These are phyloP conservation scores for Angomonas ambiguus DNA, from an alignment of 208 protist species.

Conservation along the genomic window DNA sequence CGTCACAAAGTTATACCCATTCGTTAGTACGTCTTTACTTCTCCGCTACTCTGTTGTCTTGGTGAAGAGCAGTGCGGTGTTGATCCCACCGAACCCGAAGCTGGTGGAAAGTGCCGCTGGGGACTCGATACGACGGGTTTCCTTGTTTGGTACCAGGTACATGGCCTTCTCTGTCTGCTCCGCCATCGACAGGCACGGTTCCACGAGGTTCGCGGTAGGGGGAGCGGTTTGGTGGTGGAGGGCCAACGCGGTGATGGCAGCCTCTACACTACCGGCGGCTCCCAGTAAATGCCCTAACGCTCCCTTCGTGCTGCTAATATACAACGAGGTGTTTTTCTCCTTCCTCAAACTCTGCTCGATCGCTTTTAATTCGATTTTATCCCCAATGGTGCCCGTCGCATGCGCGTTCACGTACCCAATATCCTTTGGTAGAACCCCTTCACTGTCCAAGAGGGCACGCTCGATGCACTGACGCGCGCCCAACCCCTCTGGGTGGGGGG, in stretches of 20 bases:
- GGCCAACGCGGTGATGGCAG: conserved; percentile 81
- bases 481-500: conserved; percentile 83
- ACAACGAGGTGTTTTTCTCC: conserved; percentile 21
- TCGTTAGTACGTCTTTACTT: neutral
- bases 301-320: conserved; percentile 90
- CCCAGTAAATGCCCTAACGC: conserved; percentile 96
- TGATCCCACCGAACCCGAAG: conserved; percentile 97
- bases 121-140: neutral
- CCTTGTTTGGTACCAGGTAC: neutral
- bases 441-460: conserved; percentile 69
- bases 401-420: conserved; percentile 97
- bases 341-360: conserved; percentile 27
- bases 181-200: conserved; percentile 26
- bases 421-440: conserved; percentile 21
- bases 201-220: conserved; percentile 89
- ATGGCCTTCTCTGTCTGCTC: conserved; percentile 16
- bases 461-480: conserved; percentile 86
- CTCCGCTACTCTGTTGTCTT: neutral
- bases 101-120: conserved; percentile 89
- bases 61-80: conserved; percentile 88
- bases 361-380: conserved; percentile 84
- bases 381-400: conserved; percentile 96
- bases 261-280: conserved; percentile 94
- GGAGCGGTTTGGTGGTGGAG: conserved; percentile 71
- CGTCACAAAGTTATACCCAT: neutral